Evolutionary conservation across 129 eudicot species (phyloP).

Genomic region (Saposhnikovia divaricata): DNA sequence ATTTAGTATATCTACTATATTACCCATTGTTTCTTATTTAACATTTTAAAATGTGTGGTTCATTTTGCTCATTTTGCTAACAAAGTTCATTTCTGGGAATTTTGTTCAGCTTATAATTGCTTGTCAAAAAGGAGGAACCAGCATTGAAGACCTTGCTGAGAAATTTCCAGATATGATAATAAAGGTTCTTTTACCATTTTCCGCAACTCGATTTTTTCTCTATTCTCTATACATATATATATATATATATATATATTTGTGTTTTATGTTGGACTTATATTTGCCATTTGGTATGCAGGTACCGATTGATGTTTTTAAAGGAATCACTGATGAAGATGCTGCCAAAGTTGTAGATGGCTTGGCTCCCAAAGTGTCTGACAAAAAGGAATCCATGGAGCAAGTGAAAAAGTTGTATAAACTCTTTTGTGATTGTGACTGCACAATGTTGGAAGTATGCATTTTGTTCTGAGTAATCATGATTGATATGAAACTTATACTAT

Average conservation of each 20-base stretch:
- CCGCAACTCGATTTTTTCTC: background rate
- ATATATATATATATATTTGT: no score
- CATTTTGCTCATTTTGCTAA: background rate
- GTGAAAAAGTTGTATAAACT: conserved; percentile 88
- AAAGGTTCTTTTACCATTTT: conserved; percentile 36
- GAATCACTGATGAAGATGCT: conserved; percentile 98
- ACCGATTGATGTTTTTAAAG: conserved; percentile 87
- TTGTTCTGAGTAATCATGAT: background rate
- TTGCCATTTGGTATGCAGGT: conserved; percentile 38
- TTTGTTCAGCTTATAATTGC: conserved; percentile 74
- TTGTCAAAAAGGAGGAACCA: conserved; percentile 91
- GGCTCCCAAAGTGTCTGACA: conserved; percentile 83
- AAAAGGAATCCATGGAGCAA: conserved; percentile 76
- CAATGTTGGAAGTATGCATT: conserved; percentile 66
- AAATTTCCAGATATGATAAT: conserved; percentile 89
- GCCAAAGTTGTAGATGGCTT: conserved; percentile 96
- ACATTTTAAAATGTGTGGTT: background rate
- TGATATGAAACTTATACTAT: background rate
- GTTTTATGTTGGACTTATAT: conserved; percentile 6
- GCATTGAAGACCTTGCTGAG: conserved; percentile 99
- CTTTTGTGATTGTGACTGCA: conserved; percentile 85
- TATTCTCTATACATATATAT: no score
- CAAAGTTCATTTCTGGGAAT: conserved; percentile 10
- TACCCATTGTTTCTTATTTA: background rate
- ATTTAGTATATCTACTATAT: no score